Base-by-base conservation (phyloP, 116 monocot species). In the Zostera marina region DNA sequence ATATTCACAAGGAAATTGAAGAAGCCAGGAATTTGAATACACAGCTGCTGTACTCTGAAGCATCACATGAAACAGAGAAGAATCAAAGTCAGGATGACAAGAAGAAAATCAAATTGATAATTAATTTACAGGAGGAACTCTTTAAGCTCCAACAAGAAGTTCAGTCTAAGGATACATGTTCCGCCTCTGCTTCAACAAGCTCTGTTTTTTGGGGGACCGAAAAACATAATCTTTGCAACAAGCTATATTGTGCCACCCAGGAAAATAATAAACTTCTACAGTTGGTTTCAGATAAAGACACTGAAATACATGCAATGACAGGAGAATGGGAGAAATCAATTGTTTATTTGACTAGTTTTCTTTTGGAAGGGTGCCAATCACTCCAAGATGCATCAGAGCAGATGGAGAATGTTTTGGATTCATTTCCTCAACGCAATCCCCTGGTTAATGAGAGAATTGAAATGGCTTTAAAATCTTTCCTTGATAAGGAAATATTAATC, bases 291-390 rank as follows among this genome's bases (percentile, higher is more conserved):
- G 41, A 53, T 14, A 70, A 62, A 70, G 82, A 87, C 44, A 60
- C 59, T 8, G 69, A 79, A 68, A 65, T 73, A 51, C 44, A 41
- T 59, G 53, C 67, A 59, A 12, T 79, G 3, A 53, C 69, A 11
- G 66, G 68, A 11, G 79, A 73, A n/a, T 87, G 87, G 87, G 87
- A 82, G 70, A 79, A 65, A 43, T 77, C 87, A 54, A 66, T 77
- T 48, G 39, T 72, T 66, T 79, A 77, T 41, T 48, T 87, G 41
- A 72, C 87, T 47, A 74, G 52, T 15, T 87, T 87, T 44, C 76
- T 87, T 23, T 23, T 65, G 48, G 76, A 77, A 61, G 81, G 87
- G 15, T 74, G 66, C 21, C 68, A 74, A 44, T 87, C 87, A 42
- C 66, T 87, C 20, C 76, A 82, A 67, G 74, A 87, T 67, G 87